Conservation (phyloP, 2,329 filamentous ascomycete species). For the Blastomyces percursus region DNA sequence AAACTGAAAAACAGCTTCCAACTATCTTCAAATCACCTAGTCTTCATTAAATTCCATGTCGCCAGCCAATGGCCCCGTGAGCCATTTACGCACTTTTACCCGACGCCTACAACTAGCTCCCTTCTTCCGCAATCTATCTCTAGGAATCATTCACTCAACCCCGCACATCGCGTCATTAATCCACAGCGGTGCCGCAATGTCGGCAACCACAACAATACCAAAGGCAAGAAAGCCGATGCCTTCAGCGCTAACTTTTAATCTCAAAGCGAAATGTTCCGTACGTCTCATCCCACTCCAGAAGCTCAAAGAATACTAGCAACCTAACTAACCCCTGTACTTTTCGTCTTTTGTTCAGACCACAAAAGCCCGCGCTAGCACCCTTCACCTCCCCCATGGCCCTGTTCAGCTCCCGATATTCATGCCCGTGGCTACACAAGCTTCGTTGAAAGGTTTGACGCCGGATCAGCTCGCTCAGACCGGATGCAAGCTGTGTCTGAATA, state of each 20-base stretch:
- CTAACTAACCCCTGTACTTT: background rate
- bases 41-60: background rate
- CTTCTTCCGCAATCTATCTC: background rate
- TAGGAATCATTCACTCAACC: no score
- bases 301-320: background rate
- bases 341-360: conserved; percentile 50
- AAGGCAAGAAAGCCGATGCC: conserved; percentile 27
- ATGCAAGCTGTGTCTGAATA: conserved; percentile 88
- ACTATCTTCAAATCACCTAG: background rate
- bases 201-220: background rate
- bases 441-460: conserved; percentile 85
- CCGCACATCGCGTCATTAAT: background rate
- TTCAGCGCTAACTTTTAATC: conserved; percentile 65
- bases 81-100: background rate
- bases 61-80: background rate
- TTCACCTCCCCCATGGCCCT: conserved; percentile 82
- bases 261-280: conserved; percentile 71
- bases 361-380: conserved; percentile 76
- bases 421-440: conserved; percentile 95
- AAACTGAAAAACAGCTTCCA: background rate
- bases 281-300: conserved; percentile 21
- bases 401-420: conserved; percentile 93
- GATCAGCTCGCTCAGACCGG: conserved; percentile 82
- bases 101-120: background rate
- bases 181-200: background rate